These are phyloP conservation scores for Kluyveromyces nonfermentans DNA, from an alignment of 805 yeast species.

Conservation along the genomic window DNA sequence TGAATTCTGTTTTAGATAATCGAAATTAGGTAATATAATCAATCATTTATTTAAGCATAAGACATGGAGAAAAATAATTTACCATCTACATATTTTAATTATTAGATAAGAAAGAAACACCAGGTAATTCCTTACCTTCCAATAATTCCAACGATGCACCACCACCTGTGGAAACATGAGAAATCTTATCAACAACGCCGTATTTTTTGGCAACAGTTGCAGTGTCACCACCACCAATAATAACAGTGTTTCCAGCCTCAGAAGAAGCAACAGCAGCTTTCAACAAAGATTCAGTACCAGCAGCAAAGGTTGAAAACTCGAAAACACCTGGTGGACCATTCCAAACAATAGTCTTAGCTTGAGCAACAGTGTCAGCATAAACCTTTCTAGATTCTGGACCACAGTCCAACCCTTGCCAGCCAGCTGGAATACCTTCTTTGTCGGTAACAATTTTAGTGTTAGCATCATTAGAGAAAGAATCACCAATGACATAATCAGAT, in stretches of 20 bases:
- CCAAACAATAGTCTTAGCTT: constrained; percentile 98
- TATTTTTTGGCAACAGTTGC: constrained; percentile 98
- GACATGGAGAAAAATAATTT: background rate
- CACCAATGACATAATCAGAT: constrained; percentile 92
- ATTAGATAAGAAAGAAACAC: constrained; percentile 86
- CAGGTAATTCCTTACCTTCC: constrained; percentile 98
- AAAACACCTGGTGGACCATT: constrained; percentile 99
- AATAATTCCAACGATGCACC: constrained; percentile 98
- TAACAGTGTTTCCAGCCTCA: constrained; percentile 83
- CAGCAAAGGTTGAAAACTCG: constrained; percentile 87
- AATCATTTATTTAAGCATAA: background rate
- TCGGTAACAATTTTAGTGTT: constrained; percentile 74
- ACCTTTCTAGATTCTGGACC: constrained; percentile 84
- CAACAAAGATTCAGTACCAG: constrained; percentile 84
- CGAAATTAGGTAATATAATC: background rate
- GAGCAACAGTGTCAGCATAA: constrained; percentile 72
- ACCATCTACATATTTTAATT: constrained; percentile 34
- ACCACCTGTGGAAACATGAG: constrained; percentile 99
- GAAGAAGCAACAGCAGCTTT: constrained; percentile 84
- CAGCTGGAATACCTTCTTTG: constrained; percentile 87
- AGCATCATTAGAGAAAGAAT: constrained; percentile 89
- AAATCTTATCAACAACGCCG: constrained; percentile 92
- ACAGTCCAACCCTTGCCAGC: constrained; percentile 91
- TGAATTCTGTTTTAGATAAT: background rate
- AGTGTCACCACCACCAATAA: constrained; percentile 98